Evolutionary conservation across 2,329 filamentous ascomycete species (phyloP), one percentile per base, ranked within the genome.

Genomic region (Paecilomyces variotii): DNA sequence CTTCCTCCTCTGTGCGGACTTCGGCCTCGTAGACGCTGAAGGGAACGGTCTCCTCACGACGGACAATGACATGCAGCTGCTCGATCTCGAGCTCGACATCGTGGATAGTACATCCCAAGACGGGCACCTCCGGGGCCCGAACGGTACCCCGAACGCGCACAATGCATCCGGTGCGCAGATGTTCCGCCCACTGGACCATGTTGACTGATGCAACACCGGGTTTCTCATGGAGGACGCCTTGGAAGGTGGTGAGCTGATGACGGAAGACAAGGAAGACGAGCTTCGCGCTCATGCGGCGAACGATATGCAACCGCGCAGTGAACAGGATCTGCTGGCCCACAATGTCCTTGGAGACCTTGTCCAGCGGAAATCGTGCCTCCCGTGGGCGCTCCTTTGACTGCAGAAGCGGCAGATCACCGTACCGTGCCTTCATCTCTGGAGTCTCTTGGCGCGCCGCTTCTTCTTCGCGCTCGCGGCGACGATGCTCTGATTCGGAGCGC

Each of bases 151-250:
- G 85, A 58, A 96, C 85, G 59, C 89, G 84, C 4, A 96, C 85
- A 55, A 96, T 83, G 6, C 86, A 88, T 70, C 95, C 92, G 4
- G 87, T 79, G 57, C 87, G 86, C 53, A 96, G 79, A 70, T 90
- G 90, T 74, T 95, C 89, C 2, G 90, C 89, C 89, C 91, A 96
- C 69, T 89, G 87, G 28, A 96, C 81, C 82, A 96, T 93, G 66
- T 88, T 82, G 59, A 85, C 81, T 1, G 88, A 87, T 10, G 89
- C 81, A 54, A 79, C 78, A 5, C 84, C 83, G 63, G 85, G 78
- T 63, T 82, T 78, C 60, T 80, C 77, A 25, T 84, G 79, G 49
- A 97, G 78, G 2, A 96, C 89, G 61, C 90, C 91, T 73, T 97
- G 92, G 56, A 96, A 84, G 26, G 91, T 94, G 63, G 84, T 81